Percentiles rank a stretch among this genome's conserved stretches.
Conservation (phyloP, 768 basidiomycete genomes). For the Suillus ampliporus region DNA sequence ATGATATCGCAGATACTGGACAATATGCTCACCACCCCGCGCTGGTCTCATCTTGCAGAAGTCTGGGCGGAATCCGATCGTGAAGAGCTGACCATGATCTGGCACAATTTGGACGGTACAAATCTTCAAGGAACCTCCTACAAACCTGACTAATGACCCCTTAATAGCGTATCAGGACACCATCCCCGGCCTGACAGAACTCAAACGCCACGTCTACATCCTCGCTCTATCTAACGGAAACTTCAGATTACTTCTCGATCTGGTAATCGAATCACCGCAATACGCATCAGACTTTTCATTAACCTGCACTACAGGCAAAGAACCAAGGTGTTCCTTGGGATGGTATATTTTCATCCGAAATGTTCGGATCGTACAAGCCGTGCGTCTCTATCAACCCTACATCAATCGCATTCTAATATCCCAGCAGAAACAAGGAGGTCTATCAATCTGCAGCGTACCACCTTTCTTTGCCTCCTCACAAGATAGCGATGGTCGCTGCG, state of each 20-base stretch:
- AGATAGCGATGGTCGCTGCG: constrained; percentile 68
- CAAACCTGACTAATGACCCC: neutral
- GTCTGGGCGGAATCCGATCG: constrained; percentile 52
- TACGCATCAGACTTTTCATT: neutral
- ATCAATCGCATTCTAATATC: neutral
- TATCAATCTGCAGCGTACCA: constrained; percentile 57
- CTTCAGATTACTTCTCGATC: constrained; percentile 61
- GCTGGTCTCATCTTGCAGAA: constrained; percentile 56
- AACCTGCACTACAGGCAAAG: constrained; percentile 52
- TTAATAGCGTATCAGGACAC: constrained; percentile 62
- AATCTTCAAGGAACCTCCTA: neutral
- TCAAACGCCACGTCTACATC: constrained; percentile 58
- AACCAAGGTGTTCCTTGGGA: constrained; percentile 69
- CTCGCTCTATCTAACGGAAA: constrained; percentile 69
- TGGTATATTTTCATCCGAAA: constrained; percentile 60
- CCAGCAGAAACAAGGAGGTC: constrained; percentile 45
- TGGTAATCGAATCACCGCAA: constrained; percentile 44
- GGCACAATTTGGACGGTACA: constrained; percentile 66
- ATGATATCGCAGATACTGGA: constrained; percentile 55
- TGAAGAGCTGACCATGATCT: constrained; percentile 51
- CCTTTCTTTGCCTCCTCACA: constrained; percentile 49
- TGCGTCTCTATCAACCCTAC: constrained; percentile 35
- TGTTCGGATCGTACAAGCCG: constrained; percentile 72
- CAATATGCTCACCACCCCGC: constrained; percentile 50
- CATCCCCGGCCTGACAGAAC: constrained; percentile 48